Evolutionary conservation across 495 filamentous ascomycete genomes (phyloP), one percentile per base, ranked within the genome.

Genomic region (Penicillium cosmopolitanum): DNA sequence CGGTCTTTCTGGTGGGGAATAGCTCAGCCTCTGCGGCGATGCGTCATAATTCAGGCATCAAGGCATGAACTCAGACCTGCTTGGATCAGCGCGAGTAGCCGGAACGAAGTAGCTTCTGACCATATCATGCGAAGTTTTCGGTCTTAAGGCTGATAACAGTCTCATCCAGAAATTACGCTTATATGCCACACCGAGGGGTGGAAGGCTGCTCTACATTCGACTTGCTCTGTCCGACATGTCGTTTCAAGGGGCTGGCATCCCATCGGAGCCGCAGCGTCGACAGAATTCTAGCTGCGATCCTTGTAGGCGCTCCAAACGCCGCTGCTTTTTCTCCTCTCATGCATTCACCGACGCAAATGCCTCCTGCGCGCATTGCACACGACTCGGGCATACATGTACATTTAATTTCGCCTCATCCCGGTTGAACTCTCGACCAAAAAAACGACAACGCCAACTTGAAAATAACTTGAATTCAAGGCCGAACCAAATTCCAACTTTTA

Each of bases 281-380:
- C 69, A 69, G 40, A 64, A 69, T 43, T 58, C 62, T 1, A 72
- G 66, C 53, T 72, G 69, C 52, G 69, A 72, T 47, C 56, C 57
- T 11, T 72, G 66, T 47, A 56, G 69, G 2, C 66, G 64, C 33
- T 67, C 63, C 10, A 72, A 72, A 28, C 62, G 69, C 38, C 66
- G 67, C 11, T 72, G 69, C 46, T 46, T 64, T 18, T 61, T 69
- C 16, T 25, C 50, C 42, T 11, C 44, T 4, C 16, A 8, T 50
- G 12, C 15, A 7, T 42, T 57, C 9, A 48, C 21, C 4, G 50
- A 55, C 18, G 1, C 57, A 4, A 52, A 19, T 21, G 13, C 31
- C 4, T 18, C 57, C 2, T 69, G 69, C 36, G 31, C 58, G 4
- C 58, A 65, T 51, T 72, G 69, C 60, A 18, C 47, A 13, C 66